phyloP scores from a whole-genome alignment of 345 rosid species.

The Eucalyptus cloeziana region DNA sequence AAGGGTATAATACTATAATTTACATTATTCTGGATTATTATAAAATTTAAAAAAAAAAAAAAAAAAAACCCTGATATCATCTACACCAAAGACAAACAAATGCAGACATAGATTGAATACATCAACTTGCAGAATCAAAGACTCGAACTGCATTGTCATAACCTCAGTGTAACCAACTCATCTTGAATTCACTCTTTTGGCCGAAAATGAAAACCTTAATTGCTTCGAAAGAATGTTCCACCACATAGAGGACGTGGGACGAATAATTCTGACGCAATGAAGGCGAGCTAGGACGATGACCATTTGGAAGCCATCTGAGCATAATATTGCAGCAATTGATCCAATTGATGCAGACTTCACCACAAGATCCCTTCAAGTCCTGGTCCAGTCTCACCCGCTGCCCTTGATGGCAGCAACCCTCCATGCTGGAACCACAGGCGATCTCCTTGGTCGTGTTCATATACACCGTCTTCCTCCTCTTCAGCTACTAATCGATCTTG shows the following conservation, averaged over 20 bases:
- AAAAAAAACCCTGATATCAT: fast-evolving
- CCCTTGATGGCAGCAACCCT: neutral
- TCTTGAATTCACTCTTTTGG: neutral
- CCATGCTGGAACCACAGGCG: neutral
- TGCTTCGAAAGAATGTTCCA: neutral
- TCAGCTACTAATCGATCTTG: neutral
- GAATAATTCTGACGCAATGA: neutral
- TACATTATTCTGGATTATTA: neutral
- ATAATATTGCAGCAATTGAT: neutral
- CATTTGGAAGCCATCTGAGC: neutral
- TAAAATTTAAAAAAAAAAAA: too few species aligned
- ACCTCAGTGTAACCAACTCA: neutral
- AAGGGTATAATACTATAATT: neutral
- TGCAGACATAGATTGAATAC: neutral
- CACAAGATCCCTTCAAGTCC: neutral
- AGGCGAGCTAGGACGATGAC: neutral
- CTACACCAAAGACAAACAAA: neutral
- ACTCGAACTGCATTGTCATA: fast-evolving
- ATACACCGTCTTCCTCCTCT: neutral
- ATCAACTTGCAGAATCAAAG: fast-evolving
- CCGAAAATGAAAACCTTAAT: neutral
- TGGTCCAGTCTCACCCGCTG: neutral
- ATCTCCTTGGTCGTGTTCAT: neutral
- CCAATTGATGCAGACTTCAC: neutral
- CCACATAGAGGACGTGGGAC: neutral